These are phyloP conservation scores for Nakazawaea populi DNA, from an alignment of 805 yeast species.

Conservation along the genomic window DNA sequence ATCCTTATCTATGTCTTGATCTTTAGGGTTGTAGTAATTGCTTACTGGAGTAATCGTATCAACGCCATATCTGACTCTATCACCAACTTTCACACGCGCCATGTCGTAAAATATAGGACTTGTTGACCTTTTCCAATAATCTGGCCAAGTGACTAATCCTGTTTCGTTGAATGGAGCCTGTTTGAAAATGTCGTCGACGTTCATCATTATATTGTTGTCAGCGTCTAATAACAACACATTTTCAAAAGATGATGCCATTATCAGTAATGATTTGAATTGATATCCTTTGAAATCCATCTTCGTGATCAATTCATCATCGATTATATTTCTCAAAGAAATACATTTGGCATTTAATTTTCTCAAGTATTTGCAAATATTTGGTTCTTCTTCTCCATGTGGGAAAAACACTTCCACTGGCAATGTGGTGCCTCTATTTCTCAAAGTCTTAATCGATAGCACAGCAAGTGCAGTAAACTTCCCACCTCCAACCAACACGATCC, in stretches of 20 bases:
- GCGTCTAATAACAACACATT: constrained; percentile 46
- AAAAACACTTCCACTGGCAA: constrained; percentile 46
- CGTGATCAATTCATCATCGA: constrained; percentile 37
- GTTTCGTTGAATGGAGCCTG: constrained; percentile 46
- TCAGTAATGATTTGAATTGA: constrained; percentile 43
- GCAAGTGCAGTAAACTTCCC: constrained; percentile 64
- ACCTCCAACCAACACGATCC: constrained; percentile 73
- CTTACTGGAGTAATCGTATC: constrained; percentile 21
- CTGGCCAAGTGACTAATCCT: constrained; percentile 56
- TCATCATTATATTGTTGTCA: constrained; percentile 43
- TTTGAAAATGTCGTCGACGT: constrained; percentile 47
- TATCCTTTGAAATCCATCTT: constrained; percentile 36
- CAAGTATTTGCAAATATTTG: constrained; percentile 35
- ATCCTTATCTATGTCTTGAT: not conserved
- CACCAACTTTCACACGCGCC: constrained; percentile 31
- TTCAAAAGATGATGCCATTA: constrained; percentile 47
- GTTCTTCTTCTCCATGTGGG: constrained; percentile 37
- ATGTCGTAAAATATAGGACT: constrained; percentile 43
- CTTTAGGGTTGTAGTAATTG: constrained; percentile 6
- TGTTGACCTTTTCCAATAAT: constrained; percentile 53
- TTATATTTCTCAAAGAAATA: constrained; percentile 41
- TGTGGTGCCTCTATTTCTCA: constrained; percentile 38
- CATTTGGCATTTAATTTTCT: constrained; percentile 55
- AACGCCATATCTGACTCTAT: constrained; percentile 24
- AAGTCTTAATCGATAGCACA: constrained; percentile 42